Base-by-base conservation (phyloP, 78 protist genomes). In the Tieghemostelium lacteum region DNA sequence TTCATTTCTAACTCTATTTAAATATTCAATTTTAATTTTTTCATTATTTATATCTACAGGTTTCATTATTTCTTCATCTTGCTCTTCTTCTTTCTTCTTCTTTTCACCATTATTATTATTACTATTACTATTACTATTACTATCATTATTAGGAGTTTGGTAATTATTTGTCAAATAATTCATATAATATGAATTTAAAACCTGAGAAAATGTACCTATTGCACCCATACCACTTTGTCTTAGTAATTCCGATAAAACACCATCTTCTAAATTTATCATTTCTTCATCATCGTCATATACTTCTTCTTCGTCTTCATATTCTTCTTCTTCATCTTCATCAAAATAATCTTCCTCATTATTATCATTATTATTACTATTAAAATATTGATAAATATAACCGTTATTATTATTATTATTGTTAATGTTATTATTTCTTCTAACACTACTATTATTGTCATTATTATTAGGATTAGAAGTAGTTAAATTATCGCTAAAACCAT, bases 311-410 rank as follows among this genome's bases (percentile, higher is more conserved):
- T 52, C 29, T 12, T 77, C 1, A 8, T 67, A 67, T 49, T 33
- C 75, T 0, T 67, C 69, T 2, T 54, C 75, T 14, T 76, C 39
- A 60, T 45, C 31, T 29, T 75, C 62, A 16, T 62, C 72, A 4
- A 62, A 16, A 5, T 70, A 17, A 6, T 33, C 26, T 0, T 34
- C 65, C 0, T 28, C 40, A n/a, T 31, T 1, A 12, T 10, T 70
- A 26, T 45, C 29, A 70, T 37, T 24, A 2, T n/a, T 29, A 62
- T 1, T 3, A 16, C 17, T 20, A 16, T 24, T 26, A 12, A 12
- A 14, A 2, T 26, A 12, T 22, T 28, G 76, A 24, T 22, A 28
- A 28, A n/a, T 3, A 3, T n/a, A 16, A 2, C 26, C 17, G 10
- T 71, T 31, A 0, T 6, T 31, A 28, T 33, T 71, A 26, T 33